phyloP scores from a whole-genome alignment of 257 asterid species.

The Penstemon davidsonii region DNA sequence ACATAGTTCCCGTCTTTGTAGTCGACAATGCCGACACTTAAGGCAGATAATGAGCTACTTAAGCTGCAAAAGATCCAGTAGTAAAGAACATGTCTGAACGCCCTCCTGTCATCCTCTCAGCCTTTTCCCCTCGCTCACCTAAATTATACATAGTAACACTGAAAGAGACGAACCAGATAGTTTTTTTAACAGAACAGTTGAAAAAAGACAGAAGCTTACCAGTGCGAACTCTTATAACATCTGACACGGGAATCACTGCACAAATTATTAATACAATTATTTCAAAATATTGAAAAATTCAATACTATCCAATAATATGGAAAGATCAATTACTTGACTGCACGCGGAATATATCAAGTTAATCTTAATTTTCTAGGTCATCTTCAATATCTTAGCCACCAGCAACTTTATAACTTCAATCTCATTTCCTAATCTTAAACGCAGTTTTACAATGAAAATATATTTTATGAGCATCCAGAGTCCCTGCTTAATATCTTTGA shows the following conservation, averaged over 20 bases:
- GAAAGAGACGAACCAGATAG: neutral
- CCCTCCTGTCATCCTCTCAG: constrained; percentile 92
- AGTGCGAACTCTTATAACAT: constrained; percentile 86
- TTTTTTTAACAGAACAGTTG: neutral
- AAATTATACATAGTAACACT: constrained; percentile 13
- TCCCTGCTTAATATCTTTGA: neutral
- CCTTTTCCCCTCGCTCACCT: constrained; percentile 92
- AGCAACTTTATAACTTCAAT: neutral
- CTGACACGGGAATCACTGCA: constrained; percentile 89
- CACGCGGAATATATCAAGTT: neutral
- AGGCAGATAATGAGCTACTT: constrained; percentile 15
- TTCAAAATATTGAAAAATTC: neutral
- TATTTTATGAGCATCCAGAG: neutral
- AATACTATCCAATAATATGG: neutral
- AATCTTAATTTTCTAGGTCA: neutral
- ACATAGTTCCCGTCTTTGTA: too few relatives aligned
- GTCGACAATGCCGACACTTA: constrained; percentile 2
- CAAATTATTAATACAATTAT: constrained; percentile 21
- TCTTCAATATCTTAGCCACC: neutral
- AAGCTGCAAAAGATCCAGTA: constrained; percentile 28
- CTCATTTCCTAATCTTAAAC: neutral
- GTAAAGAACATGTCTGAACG: constrained; percentile 59
- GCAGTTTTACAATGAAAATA: neutral
- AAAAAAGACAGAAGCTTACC: constrained; percentile 42
- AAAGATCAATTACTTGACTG: neutral